A percentile compares a stretch with the other conserved stretches of the same genome.
These are phyloP conservation scores for Aspergillus amoenus DNA, from an alignment of 2,329 filamentous ascomycete species.

Conservation along the genomic window DNA sequence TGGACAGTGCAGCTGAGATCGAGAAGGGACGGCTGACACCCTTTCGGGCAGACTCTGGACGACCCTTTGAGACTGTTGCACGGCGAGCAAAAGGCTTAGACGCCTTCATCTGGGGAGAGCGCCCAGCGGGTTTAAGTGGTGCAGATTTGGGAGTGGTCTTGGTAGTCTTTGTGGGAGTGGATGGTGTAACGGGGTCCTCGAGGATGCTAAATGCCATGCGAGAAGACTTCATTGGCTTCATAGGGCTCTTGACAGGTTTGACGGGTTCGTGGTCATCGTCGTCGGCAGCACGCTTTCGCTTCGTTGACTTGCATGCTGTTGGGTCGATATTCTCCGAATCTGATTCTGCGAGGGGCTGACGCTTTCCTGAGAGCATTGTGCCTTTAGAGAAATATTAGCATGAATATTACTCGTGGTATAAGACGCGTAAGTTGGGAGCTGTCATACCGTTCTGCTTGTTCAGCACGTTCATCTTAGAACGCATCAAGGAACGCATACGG, in stretches of 20 bases:
- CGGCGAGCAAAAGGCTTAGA: slow-evolving; percentile 69
- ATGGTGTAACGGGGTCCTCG: slow-evolving; percentile 20
- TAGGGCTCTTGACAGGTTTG: slow-evolving; percentile 28
- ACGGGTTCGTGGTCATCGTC: slow-evolving; percentile 28
- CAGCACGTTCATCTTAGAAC: slow-evolving; percentile 32
- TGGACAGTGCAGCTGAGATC: slow-evolving; percentile 70
- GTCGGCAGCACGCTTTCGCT: slow-evolving; percentile 40
- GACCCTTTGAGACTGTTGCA: slow-evolving; percentile 62
- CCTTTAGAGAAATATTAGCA: slow-evolving; percentile 14
- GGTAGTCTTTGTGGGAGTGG: slow-evolving; percentile 26
- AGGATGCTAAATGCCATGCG: slow-evolving; percentile 35
- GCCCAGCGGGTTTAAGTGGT: slow-evolving; percentile 70
- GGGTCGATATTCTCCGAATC: slow-evolving; percentile 63
- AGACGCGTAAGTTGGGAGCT: neutral
- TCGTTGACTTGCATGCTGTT: slow-evolving; percentile 47
- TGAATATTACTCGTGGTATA: too few relatives aligned
- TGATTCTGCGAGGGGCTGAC: slow-evolving; percentile 20
- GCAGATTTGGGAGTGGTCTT: slow-evolving; percentile 48
- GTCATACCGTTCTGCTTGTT: slow-evolving; percentile 35
- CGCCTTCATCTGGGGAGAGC: slow-evolving; percentile 73
- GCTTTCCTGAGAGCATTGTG: slow-evolving; percentile 17
- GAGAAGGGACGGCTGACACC: slow-evolving; percentile 67
- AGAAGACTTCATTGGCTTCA: slow-evolving; percentile 54
- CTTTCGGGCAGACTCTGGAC: slow-evolving; percentile 64
- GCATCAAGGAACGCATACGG: slow-evolving; percentile 32